phyloP scores from a whole-genome alignment of 2,329 filamentous ascomycete genomes.

The Apiospora sp. region DNA sequence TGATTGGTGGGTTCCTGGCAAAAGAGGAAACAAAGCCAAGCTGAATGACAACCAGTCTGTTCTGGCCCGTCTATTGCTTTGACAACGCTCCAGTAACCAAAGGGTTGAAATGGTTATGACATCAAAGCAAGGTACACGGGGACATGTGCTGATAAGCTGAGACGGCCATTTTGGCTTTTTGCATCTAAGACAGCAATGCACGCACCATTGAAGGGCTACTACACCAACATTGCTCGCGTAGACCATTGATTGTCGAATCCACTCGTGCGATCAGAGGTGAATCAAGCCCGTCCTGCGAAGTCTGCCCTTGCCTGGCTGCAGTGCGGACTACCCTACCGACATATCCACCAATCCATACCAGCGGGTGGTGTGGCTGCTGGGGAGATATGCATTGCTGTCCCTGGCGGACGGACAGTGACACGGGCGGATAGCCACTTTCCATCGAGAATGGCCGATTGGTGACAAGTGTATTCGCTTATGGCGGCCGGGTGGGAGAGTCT shows the following conservation, averaged over 20 bases:
- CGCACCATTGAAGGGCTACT: conserved; percentile 9
- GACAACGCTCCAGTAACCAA: not conserved
- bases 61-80: not conserved
- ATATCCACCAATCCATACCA: conserved; percentile 1
- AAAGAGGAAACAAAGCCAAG: not conserved
- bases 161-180: conserved; percentile 10
- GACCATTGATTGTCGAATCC: conserved; percentile 2
- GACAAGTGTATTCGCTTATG: conserved; percentile 1
- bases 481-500: not conserved
- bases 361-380: not conserved
- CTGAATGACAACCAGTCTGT: not conserved
- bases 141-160: conserved; percentile 3
- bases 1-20: not conserved
- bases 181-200: conserved; percentile 13
- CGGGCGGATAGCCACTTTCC: not conserved
- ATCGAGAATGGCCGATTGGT: conserved; percentile 15
- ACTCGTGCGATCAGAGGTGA: conserved; percentile 1
- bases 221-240: not conserved
- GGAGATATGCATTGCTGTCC: not conserved
- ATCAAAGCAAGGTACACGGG: not conserved
- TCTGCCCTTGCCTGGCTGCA: not conserved
- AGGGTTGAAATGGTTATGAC: conserved; percentile 6
- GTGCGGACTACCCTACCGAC: conserved; percentile 2
- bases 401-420: conserved; percentile 6
- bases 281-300: not conserved